These are phyloP conservation scores for Colletotrichum brevisporum DNA, from an alignment of 2,329 filamentous ascomycete species.

Conservation along the genomic window DNA sequence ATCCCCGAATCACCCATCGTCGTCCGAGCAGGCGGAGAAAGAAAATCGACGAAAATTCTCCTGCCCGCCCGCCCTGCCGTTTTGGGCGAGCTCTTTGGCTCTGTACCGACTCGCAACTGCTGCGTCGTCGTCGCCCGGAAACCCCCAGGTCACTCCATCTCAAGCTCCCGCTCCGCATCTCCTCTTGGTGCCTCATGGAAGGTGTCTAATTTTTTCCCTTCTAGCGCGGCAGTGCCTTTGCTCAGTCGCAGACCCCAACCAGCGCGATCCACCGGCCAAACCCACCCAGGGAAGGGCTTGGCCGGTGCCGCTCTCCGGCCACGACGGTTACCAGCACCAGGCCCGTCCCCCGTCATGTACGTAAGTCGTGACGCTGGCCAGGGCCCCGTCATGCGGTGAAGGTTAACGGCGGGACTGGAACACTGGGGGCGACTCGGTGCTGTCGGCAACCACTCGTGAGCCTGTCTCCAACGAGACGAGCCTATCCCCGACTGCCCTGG, in stretches of 20 bases:
- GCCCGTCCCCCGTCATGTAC: slow-evolving; percentile 33
- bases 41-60: slow-evolving; percentile 17
- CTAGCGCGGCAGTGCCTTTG: not conserved
- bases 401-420: slow-evolving; percentile 35
- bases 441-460: slow-evolving; percentile 40
- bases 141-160: not conserved
- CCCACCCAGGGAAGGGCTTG: slow-evolving; percentile 28
- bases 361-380: slow-evolving; percentile 35
- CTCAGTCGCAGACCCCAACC: not conserved
- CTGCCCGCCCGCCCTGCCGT: slow-evolving; percentile 2
- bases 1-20: slow-evolving; percentile 23
- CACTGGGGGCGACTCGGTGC: slow-evolving; percentile 35
- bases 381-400: slow-evolving; percentile 36
- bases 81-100: not conserved
- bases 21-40: slow-evolving; percentile 20
- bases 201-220: too few relatives aligned
- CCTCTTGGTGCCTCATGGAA: too few relatives aligned
- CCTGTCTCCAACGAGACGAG: slow-evolving; percentile 36
- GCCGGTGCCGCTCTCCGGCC: slow-evolving; percentile 34
- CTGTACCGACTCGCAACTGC: not conserved
- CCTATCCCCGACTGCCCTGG: slow-evolving; percentile 27
- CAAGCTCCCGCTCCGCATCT: too few relatives aligned
- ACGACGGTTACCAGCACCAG: slow-evolving; percentile 6
- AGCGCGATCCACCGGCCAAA: slow-evolving; percentile 10
- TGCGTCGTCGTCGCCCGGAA: slow-evolving; percentile 14